Evolutionary conservation across 805 yeast genomes (phyloP).

Genomic region (Jamesozyma piceae): DNA sequence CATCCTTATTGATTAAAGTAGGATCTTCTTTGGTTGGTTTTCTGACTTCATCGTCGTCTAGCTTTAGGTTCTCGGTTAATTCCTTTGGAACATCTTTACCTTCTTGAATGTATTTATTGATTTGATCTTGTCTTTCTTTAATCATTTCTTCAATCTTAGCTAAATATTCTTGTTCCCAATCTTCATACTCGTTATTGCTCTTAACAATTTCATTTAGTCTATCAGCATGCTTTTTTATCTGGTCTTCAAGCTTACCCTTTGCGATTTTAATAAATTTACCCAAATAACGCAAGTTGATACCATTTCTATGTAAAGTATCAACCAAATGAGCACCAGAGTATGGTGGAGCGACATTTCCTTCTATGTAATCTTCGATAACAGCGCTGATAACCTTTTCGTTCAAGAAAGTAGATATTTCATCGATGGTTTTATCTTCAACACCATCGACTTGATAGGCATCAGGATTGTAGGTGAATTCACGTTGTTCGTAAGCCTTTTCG

Average conservation of each 20-base stretch:
- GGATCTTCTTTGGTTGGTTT: constrained; percentile 30
- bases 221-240: constrained; percentile 15
- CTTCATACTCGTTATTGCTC: constrained; percentile 27
- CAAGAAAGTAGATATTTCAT: constrained; percentile 60
- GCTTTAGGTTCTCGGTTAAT: constrained; percentile 26
- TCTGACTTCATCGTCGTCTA: constrained; percentile 28
- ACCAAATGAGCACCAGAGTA: constrained; percentile 74
- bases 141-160: constrained; percentile 25
- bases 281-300: constrained; percentile 83
- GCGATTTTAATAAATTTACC: constrained; percentile 40
- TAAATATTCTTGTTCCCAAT: constrained; percentile 26
- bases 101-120: constrained; percentile 25
- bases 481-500: constrained; percentile 33
- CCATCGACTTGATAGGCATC: constrained; percentile 54
- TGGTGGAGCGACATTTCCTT: constrained; percentile 48
- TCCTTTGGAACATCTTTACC: constrained; percentile 31
- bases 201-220: constrained; percentile 21
- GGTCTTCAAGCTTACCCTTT: constrained; percentile 20
- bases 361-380: constrained; percentile 37
- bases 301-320: constrained; percentile 59
- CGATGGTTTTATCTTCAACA: constrained; percentile 40
- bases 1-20: constrained; percentile 28
- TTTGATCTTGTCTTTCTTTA: too few relatives aligned
- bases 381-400: constrained; percentile 52
- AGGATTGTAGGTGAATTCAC: constrained; percentile 58